Percentiles rank a stretch among this genome's conserved stretches.
Conservation (phyloP, 768 basidiomycete genomes). For the Podaxis sp. region DNA sequence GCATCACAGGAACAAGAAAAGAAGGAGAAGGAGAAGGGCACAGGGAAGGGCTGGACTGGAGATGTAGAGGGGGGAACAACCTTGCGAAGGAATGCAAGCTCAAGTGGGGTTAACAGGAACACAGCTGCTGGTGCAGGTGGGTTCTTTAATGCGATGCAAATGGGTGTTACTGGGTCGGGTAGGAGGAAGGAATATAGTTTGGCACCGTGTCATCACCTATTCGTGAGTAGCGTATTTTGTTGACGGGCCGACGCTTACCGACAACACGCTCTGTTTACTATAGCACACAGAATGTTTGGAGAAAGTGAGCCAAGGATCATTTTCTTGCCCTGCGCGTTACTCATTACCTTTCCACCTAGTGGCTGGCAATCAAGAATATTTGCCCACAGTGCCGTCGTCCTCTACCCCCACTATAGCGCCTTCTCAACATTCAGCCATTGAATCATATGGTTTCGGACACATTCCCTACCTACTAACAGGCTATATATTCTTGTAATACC, state of each 20-base stretch:
- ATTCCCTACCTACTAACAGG: constrained; percentile 3
- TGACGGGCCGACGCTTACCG: background rate
- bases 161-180: constrained; percentile 41
- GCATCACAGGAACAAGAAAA: constrained; percentile 33
- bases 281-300: constrained; percentile 89
- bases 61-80: constrained; percentile 20
- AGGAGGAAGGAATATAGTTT: constrained; percentile 75
- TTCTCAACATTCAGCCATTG: background rate
- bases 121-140: constrained; percentile 26
- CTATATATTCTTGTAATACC: constrained; percentile 12
- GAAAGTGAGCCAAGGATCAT: constrained; percentile 44
- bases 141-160: constrained; percentile 44
- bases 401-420: constrained; percentile 68
- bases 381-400: constrained; percentile 90
- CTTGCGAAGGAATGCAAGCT: constrained; percentile 11
- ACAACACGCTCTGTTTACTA: background rate
- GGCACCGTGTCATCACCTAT: constrained; percentile 88
- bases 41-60: constrained; percentile 11
- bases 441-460: background rate
- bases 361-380: constrained; percentile 86
- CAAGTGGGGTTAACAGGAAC: background rate
- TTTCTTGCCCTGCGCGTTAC: background rate
- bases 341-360: constrained; percentile 35
- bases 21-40: constrained; percentile 28
- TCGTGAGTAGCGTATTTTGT: constrained; percentile 50